Evolutionary conservation across 1,284 basidiomycete species (phyloP), one percentile per base, ranked within the genome.

Genomic region (Puccinia triticina): DNA sequence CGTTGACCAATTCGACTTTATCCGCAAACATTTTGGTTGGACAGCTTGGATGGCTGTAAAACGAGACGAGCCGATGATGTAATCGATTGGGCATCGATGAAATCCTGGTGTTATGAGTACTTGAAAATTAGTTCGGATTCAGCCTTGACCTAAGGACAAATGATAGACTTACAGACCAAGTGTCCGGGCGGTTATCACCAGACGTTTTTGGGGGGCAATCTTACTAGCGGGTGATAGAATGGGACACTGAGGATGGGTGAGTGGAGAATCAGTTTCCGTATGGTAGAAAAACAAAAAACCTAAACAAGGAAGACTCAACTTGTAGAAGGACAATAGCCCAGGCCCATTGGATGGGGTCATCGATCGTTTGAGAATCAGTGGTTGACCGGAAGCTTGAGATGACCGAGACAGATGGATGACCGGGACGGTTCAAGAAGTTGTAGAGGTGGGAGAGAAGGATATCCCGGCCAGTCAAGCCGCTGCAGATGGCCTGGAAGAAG

Each of bases 141-240:
- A 11, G 71, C 34, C 5, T 29, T 34, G 3, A n/a, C 23, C 8
- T 4, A 32, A 23, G 16, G 32, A 37, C 32, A 29, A 26, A 53
- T 7, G 32, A 53, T 26, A 11, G 23, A 71, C 77, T 71, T 40
- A 79, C 77, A 79, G 66, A 57, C 77, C 77, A 21, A 79, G 50
- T 37, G 71, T 40, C 69, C 77, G 61, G 18, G 77, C 64, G 37
- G 66, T 71, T 1, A 69, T 46, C 2, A 69, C 67, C 29, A n/a
- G 48, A n/a, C 72, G 72, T n/a, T 50, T 74, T 10, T 74, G 46
- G 4, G 40, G n/a, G 55, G 26, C n/a, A 34, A 55, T 32, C 10
- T 50, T 37, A 34, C 48, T 53, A 18, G 72, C 26, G 21, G 46
- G 50, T 34, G 48, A 74, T 23, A 74, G 72, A 12, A 74, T 14